A percentile compares a stretch with the other conserved stretches of the same genome.
phyloP scores from a whole-genome alignment of 2,329 filamentous ascomycete species.

The Graphilbum fragrans region DNA sequence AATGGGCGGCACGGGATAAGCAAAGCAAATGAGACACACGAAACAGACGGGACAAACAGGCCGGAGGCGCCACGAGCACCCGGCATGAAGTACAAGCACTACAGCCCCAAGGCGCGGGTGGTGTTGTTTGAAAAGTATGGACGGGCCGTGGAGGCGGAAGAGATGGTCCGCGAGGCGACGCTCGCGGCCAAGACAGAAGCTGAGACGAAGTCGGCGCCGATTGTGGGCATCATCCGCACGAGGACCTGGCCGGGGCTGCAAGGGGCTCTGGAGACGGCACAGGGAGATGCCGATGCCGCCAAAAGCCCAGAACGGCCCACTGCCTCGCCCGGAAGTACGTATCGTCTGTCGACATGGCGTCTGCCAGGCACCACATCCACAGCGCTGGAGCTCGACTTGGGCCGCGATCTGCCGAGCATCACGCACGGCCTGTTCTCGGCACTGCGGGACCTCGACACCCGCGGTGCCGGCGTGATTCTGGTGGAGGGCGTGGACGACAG shows the following conservation, averaged over 20 bases:
- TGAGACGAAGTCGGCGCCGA: constrained; percentile 5
- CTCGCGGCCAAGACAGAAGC: constrained; percentile 6
- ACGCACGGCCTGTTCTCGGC: constrained; percentile 83
- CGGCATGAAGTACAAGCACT: constrained; percentile 99
- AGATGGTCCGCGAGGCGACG: constrained; percentile 14
- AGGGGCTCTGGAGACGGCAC: background rate
- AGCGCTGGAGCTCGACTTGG: constrained; percentile 61
- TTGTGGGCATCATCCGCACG: constrained; percentile 43
- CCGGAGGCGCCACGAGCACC: constrained; percentile 64
- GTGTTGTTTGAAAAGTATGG: constrained; percentile 57
- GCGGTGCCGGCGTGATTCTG: constrained; percentile 70
- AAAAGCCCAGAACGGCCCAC: constrained; percentile 4
- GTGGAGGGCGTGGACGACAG: constrained; percentile 79
- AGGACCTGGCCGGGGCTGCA: constrained; percentile 30
- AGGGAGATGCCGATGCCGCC: background rate
- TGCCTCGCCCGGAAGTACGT: constrained; percentile 9
- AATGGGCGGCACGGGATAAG: background rate
- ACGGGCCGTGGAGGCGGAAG: constrained; percentile 21
- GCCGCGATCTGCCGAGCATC: constrained; percentile 57
- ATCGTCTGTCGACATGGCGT: constrained; percentile 25
- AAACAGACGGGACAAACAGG: constrained; percentile 2
- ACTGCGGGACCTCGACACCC: constrained; percentile 70
- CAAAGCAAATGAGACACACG: no score
- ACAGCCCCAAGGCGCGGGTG: constrained; percentile 81
- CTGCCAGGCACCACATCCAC: constrained; percentile 20